Evolutionary conservation across 2,329 filamentous ascomycete species (phyloP).

Genomic region (Pseudogymnoascus destructans): DNA sequence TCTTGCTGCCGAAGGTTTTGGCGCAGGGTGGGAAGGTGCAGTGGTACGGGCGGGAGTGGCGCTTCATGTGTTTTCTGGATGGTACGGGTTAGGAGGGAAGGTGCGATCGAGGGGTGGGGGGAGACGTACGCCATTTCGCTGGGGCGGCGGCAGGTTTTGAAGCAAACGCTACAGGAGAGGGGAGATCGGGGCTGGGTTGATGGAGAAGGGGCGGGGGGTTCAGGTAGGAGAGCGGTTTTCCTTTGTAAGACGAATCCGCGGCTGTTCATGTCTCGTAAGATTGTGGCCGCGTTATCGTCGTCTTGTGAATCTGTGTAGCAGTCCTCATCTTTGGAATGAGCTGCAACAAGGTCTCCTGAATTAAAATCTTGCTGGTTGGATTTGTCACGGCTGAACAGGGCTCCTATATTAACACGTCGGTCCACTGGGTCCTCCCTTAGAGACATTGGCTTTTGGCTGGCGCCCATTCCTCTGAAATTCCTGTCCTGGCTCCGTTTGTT

Average conservation of each 20-base stretch:
- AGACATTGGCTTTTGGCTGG: not conserved
- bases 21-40: constrained; percentile 61
- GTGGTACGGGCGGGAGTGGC: constrained; percentile 68
- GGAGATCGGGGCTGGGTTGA: constrained; percentile 15
- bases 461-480: not conserved
- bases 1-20: constrained; percentile 79
- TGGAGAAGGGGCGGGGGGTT: constrained; percentile 7
- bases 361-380: not conserved
- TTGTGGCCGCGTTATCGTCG: not conserved
- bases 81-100: constrained; percentile 11
- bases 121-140: constrained; percentile 44
- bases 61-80: constrained; percentile 66
- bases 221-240: not conserved
- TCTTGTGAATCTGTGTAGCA: not conserved
- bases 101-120: not conserved
- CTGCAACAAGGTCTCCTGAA: not conserved
- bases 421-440: not conserved
- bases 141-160: constrained; percentile 31
- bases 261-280: not conserved
- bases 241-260: constrained; percentile 6
- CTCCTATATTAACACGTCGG: not conserved
- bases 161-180: constrained; percentile 18
- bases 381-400: not conserved
- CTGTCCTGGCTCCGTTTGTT: not conserved
- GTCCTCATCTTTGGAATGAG: not conserved